phyloP scores from a whole-genome alignment of 1,284 basidiomycete species.

The Cryptococcus amylolentus region DNA sequence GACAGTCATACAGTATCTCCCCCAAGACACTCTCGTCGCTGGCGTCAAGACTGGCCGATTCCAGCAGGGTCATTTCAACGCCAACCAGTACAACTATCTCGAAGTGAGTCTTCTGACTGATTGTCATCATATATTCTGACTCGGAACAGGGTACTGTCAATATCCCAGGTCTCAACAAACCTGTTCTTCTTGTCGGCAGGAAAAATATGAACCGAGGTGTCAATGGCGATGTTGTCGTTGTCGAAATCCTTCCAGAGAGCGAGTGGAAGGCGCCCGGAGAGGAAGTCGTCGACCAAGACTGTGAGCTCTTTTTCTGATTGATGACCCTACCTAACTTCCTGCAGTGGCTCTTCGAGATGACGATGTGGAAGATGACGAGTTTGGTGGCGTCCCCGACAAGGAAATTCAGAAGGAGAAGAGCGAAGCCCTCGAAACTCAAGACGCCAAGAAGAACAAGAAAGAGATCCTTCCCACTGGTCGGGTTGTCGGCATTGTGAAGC shows the following conservation, averaged over 20 bases:
- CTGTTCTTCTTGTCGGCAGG: conserved; percentile 79
- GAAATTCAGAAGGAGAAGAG: conserved; percentile 33
- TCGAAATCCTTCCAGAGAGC: conserved; percentile 79
- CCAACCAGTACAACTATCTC: conserved; percentile 92
- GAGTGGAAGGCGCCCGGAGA: conserved; percentile 93
- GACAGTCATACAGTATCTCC: conserved; percentile 65
- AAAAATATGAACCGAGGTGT: conserved; percentile 95
- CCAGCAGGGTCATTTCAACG: conserved; percentile 91
- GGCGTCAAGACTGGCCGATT: conserved; percentile 82
- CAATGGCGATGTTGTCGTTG: conserved; percentile 87
- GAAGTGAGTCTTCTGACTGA: conserved; percentile 54
- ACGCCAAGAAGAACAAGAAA: conserved; percentile 48
- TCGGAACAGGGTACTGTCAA: conserved; percentile 72
- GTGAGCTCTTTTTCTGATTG: conserved; percentile 51
- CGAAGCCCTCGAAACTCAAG: conserved; percentile 42
- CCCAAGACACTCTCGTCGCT: conserved; percentile 67
- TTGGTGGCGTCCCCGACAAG: conserved; percentile 49
- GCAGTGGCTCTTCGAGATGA: conserved; percentile 81
- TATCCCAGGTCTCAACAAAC: conserved; percentile 67
- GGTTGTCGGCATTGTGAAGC: conserved; percentile 86
- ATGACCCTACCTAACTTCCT: background rate
- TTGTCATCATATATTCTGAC: background rate
- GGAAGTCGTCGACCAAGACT: conserved; percentile 88
- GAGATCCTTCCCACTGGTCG: conserved; percentile 76
- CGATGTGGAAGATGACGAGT: conserved; percentile 68